Conservation (phyloP, 2,329 filamentous ascomycete genomes). For the Trichophyton simii region DNA sequence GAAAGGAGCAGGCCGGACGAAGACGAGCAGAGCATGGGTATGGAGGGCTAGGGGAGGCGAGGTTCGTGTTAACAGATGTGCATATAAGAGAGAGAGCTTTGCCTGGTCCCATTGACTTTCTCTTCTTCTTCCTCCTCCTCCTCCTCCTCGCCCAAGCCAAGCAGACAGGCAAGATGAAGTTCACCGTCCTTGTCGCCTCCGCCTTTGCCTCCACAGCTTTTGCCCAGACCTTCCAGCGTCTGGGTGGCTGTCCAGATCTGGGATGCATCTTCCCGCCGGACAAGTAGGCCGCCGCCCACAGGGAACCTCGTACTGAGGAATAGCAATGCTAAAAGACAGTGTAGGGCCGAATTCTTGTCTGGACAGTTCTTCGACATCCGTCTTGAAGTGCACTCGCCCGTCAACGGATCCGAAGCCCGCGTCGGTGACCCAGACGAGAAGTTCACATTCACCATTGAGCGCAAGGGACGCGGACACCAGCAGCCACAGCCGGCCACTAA, state of each 20-base stretch:
- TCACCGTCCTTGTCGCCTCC: constrained; percentile 16
- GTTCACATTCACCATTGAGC: constrained; percentile 60
- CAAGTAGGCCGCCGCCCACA: constrained; percentile 30
- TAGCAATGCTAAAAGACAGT: background rate
- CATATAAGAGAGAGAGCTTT: background rate
- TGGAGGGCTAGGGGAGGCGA: background rate
- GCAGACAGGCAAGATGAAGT: constrained; percentile 16
- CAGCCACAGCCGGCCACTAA: constrained; percentile 44
- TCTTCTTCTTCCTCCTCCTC: background rate
- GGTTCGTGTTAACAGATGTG: background rate
- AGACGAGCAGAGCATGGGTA: background rate
- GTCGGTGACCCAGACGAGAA: constrained; percentile 57
- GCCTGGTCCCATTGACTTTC: background rate
- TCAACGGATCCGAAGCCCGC: constrained; percentile 70
- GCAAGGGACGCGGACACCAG: constrained; percentile 38
- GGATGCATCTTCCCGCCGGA: constrained; percentile 48
- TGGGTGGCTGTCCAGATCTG: constrained; percentile 44
- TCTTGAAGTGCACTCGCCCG: constrained; percentile 66
- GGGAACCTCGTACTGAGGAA: background rate
- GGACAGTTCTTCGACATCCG: constrained; percentile 77
- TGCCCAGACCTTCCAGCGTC: constrained; percentile 44
- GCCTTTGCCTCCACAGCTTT: constrained; percentile 18
- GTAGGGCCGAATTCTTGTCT: constrained; percentile 62
- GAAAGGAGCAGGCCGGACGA: background rate
- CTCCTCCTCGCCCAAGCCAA: background rate